These are phyloP conservation scores for Cynanchum wilfordii DNA, from an alignment of 257 asterid genomes.

Conservation along the genomic window DNA sequence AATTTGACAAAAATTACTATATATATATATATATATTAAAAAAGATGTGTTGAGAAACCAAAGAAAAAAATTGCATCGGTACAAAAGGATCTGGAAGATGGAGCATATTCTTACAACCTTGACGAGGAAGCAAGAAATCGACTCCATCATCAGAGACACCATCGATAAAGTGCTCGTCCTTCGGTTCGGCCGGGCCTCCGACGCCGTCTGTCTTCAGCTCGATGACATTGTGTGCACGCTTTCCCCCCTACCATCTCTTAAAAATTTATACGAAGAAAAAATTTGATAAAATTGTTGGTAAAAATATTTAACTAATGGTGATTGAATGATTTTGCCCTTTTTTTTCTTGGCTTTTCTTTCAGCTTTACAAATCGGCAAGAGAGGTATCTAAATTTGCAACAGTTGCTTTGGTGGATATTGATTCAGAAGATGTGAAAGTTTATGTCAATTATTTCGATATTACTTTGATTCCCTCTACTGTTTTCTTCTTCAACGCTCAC, in stretches of 20 bases:
- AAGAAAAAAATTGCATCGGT: not conserved
- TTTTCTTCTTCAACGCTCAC: constrained; percentile 95
- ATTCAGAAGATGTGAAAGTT: constrained; percentile 73
- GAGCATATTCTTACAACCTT: constrained; percentile 60
- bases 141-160: constrained; percentile 73
- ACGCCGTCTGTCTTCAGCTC: constrained; percentile 73
- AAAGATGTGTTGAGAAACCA: no score
- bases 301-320: not conserved
- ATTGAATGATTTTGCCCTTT: not conserved
- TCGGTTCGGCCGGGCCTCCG: constrained; percentile 79
- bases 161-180: constrained; percentile 88
- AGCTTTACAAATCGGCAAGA: constrained; percentile 76
- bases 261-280: no score
- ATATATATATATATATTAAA: no score
- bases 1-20: no score
- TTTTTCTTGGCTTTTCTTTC: constrained; percentile 14
- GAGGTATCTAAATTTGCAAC: constrained; percentile 79
- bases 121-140: constrained; percentile 60
- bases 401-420: constrained; percentile 76
- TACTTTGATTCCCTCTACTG: constrained; percentile 62
- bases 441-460: constrained; percentile 84
- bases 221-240: constrained; percentile 59
- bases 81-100: constrained; percentile 28
- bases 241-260: not conserved
- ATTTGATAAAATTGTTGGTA: not conserved